Evolutionary conservation across 352 stramenopile species (phyloP), one percentile per base, ranked within the genome.

Genomic region (Phytophthora melonis): DNA sequence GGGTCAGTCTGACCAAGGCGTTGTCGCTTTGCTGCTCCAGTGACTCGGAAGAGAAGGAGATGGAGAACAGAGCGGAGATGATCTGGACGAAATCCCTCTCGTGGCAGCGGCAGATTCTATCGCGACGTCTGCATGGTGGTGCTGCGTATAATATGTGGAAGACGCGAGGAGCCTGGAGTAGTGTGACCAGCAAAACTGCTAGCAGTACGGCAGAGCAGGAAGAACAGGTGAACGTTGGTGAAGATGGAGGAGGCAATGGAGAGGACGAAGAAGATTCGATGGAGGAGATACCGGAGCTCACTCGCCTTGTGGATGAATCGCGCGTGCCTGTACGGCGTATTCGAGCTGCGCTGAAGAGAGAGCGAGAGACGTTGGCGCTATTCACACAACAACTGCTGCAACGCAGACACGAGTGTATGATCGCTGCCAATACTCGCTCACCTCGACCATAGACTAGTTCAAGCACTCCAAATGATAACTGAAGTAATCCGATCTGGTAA

Each of bases 361-460:
- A 92, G 62, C 77, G 76, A 39, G 13, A 65, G 3, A 54, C 80
- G 5, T 67, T 92, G 30, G 55, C 68, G 16, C 21, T 72, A n/a
- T 92, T 87, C 63, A 88, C 81, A 9, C 69, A 89, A 4, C 57
- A 83, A 64, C 78, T 92, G 9, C 58, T 90, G 16, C 74, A 79
- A 55, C 73, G 84, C 7, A 74, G 82, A 8, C 79, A 87, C 60
- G 79, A 92, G 53, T 92, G 82, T 52, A 80, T 86, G 47, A 32
- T 73, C 3, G 47, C 5, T 11, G 67, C 67, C 7, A 23, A 14
- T 52, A 52, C 57, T 30, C 21, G 49, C 3, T 56, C 49, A 30
- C 49, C 49, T 18, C 36, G 36, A 43, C 10, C 11, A 11, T 43
- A 43, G 10, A 43, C 5, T 14, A 43, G 5, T 43, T 43, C 27